phyloP scores from a whole-genome alignment of 345 rosid species.

The Camelina neglecta region DNA sequence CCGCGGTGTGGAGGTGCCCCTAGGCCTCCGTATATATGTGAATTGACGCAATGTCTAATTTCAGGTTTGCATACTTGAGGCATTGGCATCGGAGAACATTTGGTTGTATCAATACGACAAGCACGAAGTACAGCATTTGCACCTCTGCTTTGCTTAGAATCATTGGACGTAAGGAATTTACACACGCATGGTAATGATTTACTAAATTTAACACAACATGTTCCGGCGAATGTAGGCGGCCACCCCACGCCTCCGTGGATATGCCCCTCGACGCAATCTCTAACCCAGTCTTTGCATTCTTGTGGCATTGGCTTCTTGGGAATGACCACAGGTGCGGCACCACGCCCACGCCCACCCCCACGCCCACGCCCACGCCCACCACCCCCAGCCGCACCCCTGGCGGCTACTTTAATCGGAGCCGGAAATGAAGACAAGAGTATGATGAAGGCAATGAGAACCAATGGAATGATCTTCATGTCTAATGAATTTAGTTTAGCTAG shows the following conservation, averaged over 20 bases:
- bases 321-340: neutral
- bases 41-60: neutral
- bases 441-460: too few relatives aligned
- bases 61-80: neutral
- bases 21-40: neutral
- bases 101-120: neutral
- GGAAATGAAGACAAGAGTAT: too few relatives aligned
- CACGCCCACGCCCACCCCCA: too few relatives aligned
- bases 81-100: slow-evolving; percentile 1
- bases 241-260: neutral
- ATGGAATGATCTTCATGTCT: too few relatives aligned
- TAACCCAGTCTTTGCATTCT: slow-evolving; percentile 4
- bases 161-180: neutral
- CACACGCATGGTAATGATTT: neutral
- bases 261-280: neutral
- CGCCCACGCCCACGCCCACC: neutral
- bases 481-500: neutral
- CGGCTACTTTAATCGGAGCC: too few relatives aligned
- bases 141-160: neutral
- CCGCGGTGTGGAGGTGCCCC: neutral
- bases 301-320: slow-evolving; percentile 17
- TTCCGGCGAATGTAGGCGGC: neutral
- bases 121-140: neutral
- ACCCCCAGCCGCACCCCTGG: neutral
- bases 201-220: slow-evolving; percentile 9